Conservation (phyloP, 169 alveolate genomes). For the Eimeria maxima region DNA sequence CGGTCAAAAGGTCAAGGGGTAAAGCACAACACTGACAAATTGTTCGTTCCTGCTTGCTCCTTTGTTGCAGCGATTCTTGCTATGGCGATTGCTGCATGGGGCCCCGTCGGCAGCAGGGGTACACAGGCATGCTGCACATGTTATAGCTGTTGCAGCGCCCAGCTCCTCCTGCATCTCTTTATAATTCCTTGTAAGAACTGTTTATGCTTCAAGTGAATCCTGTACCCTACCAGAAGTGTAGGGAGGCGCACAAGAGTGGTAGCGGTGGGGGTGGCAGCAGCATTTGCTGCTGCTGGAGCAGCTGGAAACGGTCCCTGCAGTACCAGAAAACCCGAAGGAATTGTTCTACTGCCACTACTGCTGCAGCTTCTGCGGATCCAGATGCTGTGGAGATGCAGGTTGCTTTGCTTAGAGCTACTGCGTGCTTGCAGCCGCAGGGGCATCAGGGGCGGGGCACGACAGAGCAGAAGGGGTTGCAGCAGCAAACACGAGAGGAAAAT, state of each 20-base stretch:
- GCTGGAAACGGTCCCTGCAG: background rate
- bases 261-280: background rate
- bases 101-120: conserved; percentile 71
- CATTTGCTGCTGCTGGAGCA: background rate
- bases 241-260: background rate
- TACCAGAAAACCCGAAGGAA: background rate
- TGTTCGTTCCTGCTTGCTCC: background rate
- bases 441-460: conserved; percentile 4
- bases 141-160: conserved; percentile 43
- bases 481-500: background rate
- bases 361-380: background rate
- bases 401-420: background rate
- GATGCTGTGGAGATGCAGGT: background rate
- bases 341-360: background rate
- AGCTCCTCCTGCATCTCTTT: background rate
- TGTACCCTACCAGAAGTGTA: background rate
- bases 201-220: background rate
- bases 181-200: background rate
- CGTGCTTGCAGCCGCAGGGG: background rate
- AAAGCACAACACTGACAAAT: conserved; percentile 20
- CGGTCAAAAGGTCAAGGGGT: conserved; percentile 16
- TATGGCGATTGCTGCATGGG: conserved; percentile 44
- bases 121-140: background rate
- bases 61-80: background rate
- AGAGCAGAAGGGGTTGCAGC: background rate